Conservation (phyloP, 163 green algal species). For the Scenedesmus sp. region DNA sequence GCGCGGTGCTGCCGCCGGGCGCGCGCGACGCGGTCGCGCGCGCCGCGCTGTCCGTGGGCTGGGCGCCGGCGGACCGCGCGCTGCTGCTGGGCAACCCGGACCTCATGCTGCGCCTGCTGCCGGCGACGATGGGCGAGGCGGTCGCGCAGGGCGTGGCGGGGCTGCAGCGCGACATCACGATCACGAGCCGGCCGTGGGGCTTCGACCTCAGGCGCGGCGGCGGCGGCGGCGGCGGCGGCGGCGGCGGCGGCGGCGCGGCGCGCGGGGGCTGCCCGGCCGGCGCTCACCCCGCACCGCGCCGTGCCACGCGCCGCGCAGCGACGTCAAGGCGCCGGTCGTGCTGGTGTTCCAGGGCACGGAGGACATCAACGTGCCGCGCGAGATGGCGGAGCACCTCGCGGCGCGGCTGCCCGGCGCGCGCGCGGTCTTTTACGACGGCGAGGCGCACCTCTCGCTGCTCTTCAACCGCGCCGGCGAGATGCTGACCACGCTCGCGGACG, state of each 20-base stretch:
- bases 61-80: slow-evolving; percentile 4
- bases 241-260: no score
- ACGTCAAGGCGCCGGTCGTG: slow-evolving; percentile 9
- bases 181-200: slow-evolving; percentile 23
- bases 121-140: not conserved
- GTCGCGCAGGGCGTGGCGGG: slow-evolving; percentile 8
- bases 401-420: slow-evolving; percentile 5
- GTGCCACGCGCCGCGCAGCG: not conserved
- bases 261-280: not conserved
- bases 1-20: not conserved
- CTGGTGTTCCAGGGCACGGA: slow-evolving; percentile 20
- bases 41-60: not conserved
- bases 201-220: slow-evolving; percentile 12
- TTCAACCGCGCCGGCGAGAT: slow-evolving; percentile 7
- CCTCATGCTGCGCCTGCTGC: not conserved
- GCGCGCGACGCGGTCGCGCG: not conserved
- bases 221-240: no score
- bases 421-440: not conserved
- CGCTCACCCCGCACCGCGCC: not conserved
- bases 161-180: not conserved
- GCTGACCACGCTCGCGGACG: not conserved
- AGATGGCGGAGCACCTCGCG: slow-evolving; percentile 4
- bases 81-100: slow-evolving; percentile 8
- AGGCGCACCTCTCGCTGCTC: slow-evolving; percentile 24
- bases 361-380: slow-evolving; percentile 19